These are phyloP conservation scores for Amauroascus verrucosus DNA, from an alignment of 2,329 filamentous ascomycete genomes.

Conservation along the genomic window DNA sequence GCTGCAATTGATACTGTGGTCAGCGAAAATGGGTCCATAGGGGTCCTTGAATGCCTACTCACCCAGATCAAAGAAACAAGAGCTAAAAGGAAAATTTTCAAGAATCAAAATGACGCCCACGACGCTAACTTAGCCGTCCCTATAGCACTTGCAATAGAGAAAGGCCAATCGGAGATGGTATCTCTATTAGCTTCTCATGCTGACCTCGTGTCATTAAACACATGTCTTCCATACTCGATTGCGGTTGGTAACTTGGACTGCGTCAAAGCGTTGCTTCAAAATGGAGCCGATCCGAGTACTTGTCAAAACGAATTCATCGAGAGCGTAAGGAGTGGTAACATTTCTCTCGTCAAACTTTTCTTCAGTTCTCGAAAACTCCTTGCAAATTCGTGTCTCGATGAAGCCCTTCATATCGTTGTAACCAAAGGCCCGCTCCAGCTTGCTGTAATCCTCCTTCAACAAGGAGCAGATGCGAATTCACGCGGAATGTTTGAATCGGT, in stretches of 20 bases:
- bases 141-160: constrained; percentile 13
- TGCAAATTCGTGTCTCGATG: constrained; percentile 12
- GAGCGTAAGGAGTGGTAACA: constrained; percentile 12
- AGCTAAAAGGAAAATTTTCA: constrained; percentile 14
- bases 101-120: constrained; percentile 5
- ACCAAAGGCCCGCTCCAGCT: constrained; percentile 12
- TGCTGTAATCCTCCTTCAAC: constrained; percentile 14
- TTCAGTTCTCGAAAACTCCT: constrained; percentile 13
- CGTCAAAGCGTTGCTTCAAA: constrained; percentile 14
- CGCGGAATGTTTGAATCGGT: constrained; percentile 13
- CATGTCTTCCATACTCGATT: constrained; percentile 9
- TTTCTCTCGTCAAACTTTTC: constrained; percentile 13
- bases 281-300: constrained; percentile 16
- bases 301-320: constrained; percentile 14
- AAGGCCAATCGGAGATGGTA: constrained; percentile 12
- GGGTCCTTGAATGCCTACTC: constrained; percentile 16
- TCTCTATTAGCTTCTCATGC: constrained; percentile 14
- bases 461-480: constrained; percentile 16
- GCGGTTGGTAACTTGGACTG: constrained; percentile 14
- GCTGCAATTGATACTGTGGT: constrained; percentile 17
- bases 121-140: constrained; percentile 11
- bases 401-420: constrained; percentile 13
- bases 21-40: constrained; percentile 12
- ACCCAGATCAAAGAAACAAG: constrained; percentile 15
- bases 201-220: constrained; percentile 12